Evolutionary conservation across 2,329 filamentous ascomycete species (phyloP), one percentile per base, ranked within the genome.

Genomic region (Sphaerulina musiva): DNA sequence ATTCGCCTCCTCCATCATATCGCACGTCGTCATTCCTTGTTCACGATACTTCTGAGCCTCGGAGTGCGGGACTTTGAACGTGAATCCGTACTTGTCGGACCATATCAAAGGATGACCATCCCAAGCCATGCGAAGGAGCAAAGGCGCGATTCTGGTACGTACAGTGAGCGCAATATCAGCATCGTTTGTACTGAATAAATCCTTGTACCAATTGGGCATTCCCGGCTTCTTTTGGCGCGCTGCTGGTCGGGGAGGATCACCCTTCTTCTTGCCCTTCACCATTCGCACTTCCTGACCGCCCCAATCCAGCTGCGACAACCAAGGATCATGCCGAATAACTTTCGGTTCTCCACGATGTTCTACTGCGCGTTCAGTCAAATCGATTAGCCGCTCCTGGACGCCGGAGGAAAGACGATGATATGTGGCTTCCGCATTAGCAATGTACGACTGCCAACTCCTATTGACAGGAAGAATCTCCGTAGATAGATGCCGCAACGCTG

Each of bases 151-250:
- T 50, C 95, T 82, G 34, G 90, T 95, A 44, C 95, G 82, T 0
- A 97, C 91, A 0, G 88, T 89, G 14, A 98, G 74, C 56, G 77
- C 84, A 54, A 96, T 93, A 0, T 80, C 80, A 0, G 79, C 74
- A 55, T 83, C 80, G 23, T 74, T 84, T 53, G 83, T 89, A 1
- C 79, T 64, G 63, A 95, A 95, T 1, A 98, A 76, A 68, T 90
- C 89, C 66, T 93, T 96, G 73, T 95, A 98, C 93, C 93, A 98
- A 60, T 87, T 80, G 0, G 93, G 93, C 86, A 88, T 93, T 11
- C 93, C 93, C 0, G 92, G 91, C 73, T 86, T 89, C 77, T 97
- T 98, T 69, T 98, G 93, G 44, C 87, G 79, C 9, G 84, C 84
- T 6, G 84, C 86, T 31, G 86, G 89, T 43, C 89, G 78, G 1